Conservation (phyloP, 345 rosid genomes). For the Boechera stricta region DNA sequence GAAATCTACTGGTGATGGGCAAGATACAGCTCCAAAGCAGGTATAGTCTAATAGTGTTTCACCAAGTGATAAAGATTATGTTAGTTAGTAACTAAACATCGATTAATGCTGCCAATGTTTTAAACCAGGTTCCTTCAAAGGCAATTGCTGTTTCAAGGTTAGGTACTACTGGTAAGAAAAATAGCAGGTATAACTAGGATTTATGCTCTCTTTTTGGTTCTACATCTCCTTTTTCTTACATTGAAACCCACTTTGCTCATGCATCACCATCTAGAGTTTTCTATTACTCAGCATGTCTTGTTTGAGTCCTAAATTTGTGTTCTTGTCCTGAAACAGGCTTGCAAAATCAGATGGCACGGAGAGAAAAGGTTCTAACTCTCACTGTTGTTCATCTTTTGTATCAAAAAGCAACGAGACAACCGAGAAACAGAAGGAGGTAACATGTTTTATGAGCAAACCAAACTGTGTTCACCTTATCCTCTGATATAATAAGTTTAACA, state of each 20-base stretch:
- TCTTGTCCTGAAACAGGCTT: slow-evolving; percentile 18
- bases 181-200: slow-evolving; percentile 27
- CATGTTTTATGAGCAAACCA: slow-evolving; percentile 17
- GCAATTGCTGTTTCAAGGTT: slow-evolving; percentile 47
- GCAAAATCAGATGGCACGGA: slow-evolving; percentile 4
- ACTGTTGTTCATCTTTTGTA: slow-evolving; percentile 23
- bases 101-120: not conserved
- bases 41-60: slow-evolving; percentile 10
- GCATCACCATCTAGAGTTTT: not conserved
- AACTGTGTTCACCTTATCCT: not conserved
- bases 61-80: not conserved
- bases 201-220: slow-evolving; percentile 20
- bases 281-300: not conserved
- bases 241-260: not conserved
- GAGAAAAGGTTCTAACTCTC: slow-evolving; percentile 4
- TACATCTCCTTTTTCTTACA: not conserved
- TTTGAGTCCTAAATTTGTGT: slow-evolving; percentile 5
- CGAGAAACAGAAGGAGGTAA: slow-evolving; percentile 33
- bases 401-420: not conserved
- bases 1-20: not conserved
- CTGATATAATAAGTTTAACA: not conserved
- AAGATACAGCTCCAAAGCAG: slow-evolving; percentile 34
- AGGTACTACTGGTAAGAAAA: slow-evolving; percentile 16
- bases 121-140: slow-evolving; percentile 38
- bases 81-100: not conserved